Conservation (phyloP, 2,329 filamentous ascomycete species). For the Penicillium capsulatum region DNA sequence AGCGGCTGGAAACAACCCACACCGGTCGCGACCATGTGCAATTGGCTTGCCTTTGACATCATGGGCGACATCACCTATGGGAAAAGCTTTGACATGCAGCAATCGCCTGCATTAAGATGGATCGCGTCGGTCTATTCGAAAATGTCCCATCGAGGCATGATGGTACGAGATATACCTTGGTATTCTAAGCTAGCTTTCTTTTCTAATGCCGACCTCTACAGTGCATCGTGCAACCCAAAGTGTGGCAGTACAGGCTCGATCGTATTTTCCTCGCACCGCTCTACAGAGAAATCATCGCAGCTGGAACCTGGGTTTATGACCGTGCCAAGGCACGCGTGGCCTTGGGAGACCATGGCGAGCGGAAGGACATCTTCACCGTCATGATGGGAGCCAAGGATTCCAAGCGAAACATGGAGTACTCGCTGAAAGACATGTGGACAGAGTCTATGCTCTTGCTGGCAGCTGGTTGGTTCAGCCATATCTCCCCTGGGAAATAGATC, state of each 20-base stretch:
- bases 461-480: constrained; percentile 4
- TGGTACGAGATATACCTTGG: too few relatives aligned
- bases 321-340: constrained; percentile 1
- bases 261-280: constrained; percentile 6
- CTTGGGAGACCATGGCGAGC: constrained; percentile 8
- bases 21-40: constrained; percentile 24
- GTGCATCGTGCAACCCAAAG: constrained; percentile 5
- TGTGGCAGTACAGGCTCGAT: constrained; percentile 7
- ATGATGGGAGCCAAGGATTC: constrained; percentile 12
- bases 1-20: constrained; percentile 3
- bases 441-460: constrained; percentile 6
- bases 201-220: background rate
- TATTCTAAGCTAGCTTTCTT: too few relatives aligned
- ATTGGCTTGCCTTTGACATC: constrained; percentile 32
- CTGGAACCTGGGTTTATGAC: constrained; percentile 4
- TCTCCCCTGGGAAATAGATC: too few relatives aligned
- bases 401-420: constrained; percentile 4
- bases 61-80: constrained; percentile 34
- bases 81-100: constrained; percentile 31
- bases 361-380: constrained; percentile 8
- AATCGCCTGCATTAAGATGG: constrained; percentile 27
- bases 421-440: constrained; percentile 8
- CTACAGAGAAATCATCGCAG: constrained; percentile 6
- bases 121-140: constrained; percentile 8
- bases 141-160: constrained; percentile 5